Evolutionary conservation across 352 stramenopile genomes (phyloP), one percentile per base, ranked within the genome.

Genomic region (Globisporangium spiculum): DNA sequence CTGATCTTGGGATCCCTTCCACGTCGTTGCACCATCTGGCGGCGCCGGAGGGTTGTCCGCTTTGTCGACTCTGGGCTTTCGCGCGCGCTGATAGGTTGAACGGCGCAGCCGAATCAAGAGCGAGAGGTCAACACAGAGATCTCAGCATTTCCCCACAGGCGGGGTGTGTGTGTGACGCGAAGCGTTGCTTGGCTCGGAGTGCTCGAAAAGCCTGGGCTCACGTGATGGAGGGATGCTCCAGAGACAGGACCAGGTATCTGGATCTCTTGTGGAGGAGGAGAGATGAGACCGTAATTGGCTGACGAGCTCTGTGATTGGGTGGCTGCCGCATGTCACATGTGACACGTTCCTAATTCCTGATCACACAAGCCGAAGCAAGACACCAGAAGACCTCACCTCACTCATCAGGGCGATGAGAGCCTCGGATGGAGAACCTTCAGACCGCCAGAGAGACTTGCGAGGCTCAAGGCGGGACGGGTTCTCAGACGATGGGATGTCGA

Each of bases 231-330:
- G 32, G 56, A 62, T 62, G 30, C 56, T 62, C 56, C 56, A 62
- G 56, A 62, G 56, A 62, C 56, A 62, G 56, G 56, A 50, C 56
- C 56, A 62, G 55, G 9, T 12, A 44, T 60, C 56, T n/a, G 56
- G 56, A 62, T 62, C 30, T 62, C 32, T 61, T 46, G 24, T 12
- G 16, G 14, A 26, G 4, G 10, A 27, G 26, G 18, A 24, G 18
- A 50, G 44, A 22, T 50, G 44, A 14, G 54, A 36, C 26, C n/a
- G 30, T 26, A 32, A 20, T 30, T 58, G 53, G 53, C 53, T 60
- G 54, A 41, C 26, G 30, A 59, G 54, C 24, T 5, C 27, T 14
- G 12, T 60, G 26, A 44, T 26, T 22, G 30, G 50, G 50, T 56
- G 50, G 50, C 20, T 24, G 50, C 9, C 27, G 32, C 32, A 62